phyloP scores from a whole-genome alignment of 2,329 filamentous ascomycete genomes.

The Aspergillus aculeatus region DNA sequence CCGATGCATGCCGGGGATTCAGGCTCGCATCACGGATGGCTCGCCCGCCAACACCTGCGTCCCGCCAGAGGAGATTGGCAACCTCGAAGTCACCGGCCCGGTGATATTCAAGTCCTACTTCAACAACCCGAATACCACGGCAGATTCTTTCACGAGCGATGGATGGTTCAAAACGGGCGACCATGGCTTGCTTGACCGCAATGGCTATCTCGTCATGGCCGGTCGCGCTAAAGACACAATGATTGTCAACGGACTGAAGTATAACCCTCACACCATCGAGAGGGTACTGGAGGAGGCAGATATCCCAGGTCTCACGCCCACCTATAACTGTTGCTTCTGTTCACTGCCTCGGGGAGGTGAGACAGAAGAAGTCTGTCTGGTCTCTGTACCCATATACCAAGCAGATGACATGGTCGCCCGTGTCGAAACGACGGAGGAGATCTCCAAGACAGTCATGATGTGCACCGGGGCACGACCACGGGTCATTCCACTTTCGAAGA shows the following conservation, averaged over 20 bases:
- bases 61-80: conserved; percentile 9
- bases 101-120: conserved; percentile 31
- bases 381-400: conserved; percentile 35
- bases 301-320: conserved; percentile 22
- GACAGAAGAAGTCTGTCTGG: conserved; percentile 44
- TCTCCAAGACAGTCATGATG: conserved; percentile 12
- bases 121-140: conserved; percentile 30
- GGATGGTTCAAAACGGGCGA: conserved; percentile 36
- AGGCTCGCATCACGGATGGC: conserved; percentile 22
- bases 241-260: conserved; percentile 51
- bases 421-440: conserved; percentile 7
- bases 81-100: conserved; percentile 25
- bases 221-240: conserved; percentile 43
- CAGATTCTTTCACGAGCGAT: conserved; percentile 28
- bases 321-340: conserved; percentile 44
- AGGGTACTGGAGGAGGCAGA: conserved; percentile 36
- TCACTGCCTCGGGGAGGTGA: conserved; percentile 19
- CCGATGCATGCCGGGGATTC: conserved; percentile 22
- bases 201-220: conserved; percentile 13
- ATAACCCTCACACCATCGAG: conserved; percentile 41
- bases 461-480: conserved; percentile 5
- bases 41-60: not conserved
- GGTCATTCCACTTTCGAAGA: conserved; percentile 14
- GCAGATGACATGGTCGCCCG: conserved; percentile 9
- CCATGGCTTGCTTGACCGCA: conserved; percentile 12